Evolutionary conservation across 371 early-diverging fungal species (phyloP), one percentile per base, ranked within the genome.

Genomic region (Syncephalastrum sp.): DNA sequence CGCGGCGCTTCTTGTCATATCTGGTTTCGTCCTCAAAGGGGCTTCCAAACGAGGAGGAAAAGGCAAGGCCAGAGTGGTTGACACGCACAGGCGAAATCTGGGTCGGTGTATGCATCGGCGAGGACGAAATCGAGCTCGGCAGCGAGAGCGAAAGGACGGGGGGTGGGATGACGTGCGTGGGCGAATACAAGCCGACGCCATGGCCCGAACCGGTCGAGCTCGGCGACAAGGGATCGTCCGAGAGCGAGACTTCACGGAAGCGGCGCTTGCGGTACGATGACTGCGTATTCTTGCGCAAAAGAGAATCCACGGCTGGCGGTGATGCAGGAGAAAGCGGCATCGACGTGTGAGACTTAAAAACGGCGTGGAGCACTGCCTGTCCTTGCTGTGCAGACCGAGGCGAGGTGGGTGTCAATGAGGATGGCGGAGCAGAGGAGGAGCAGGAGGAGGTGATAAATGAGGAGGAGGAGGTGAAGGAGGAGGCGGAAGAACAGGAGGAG

Each of bases 51-150:
- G 57, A 41, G n/a, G 47, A 21, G 4, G 27, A 44, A 33, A 53
- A 57, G 2, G 33, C 33, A 4, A 50, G 42, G 21, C 23, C 24
- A n/a, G 38, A 50, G 23, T 50, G 38, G 13, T 57, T 25, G 15
- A 27, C 56, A 42, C 68, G 59, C 33, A 69, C 56, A 29, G 76
- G 76, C 27, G 76, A 72, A 8, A 70, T 64, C 33, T 67, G 69
- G 15, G 69, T 65, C 49, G 77, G 77, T 27, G 77, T 77, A 48
- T 73, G 71, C 60, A 70, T 63, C 41, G 77, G 77, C 17, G 77
- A 73, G 6, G 77, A 77, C 23, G 61, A 57, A 44, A 51, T 73
- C 2, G 77, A 77, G 25, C 71, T 73, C 19, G 77, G 74, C 29
- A 77, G 51, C 7, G 77, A 76, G 27, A 68, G 46, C n/a, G 68